phyloP scores from a whole-genome alignment of 2,329 filamentous ascomycete genomes.

The Ambrosiella cleistominuta region DNA sequence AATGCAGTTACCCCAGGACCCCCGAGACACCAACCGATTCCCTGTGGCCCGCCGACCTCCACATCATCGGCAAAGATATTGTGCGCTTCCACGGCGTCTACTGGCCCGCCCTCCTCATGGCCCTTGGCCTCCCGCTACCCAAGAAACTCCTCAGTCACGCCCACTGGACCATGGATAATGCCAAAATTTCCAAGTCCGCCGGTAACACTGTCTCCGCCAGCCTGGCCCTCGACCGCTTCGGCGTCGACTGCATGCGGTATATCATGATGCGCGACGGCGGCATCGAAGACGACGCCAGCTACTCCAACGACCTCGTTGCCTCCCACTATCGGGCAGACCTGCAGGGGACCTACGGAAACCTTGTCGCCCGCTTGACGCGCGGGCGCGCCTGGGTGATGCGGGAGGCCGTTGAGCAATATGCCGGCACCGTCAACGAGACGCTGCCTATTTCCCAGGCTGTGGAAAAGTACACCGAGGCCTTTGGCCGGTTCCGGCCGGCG shows the following conservation, averaged over 20 bases:
- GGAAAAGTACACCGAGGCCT: conserved; percentile 7
- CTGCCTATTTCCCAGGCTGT: conserved; percentile 11
- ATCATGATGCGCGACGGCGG: conserved; percentile 72
- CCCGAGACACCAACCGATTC: conserved; percentile 43
- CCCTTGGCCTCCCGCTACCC: conserved; percentile 61
- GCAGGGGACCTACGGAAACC: conserved; percentile 62
- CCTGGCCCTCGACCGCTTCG: conserved; percentile 76
- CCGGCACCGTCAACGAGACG: not conserved
- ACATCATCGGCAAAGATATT: conserved; percentile 94
- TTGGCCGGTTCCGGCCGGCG: conserved; percentile 11
- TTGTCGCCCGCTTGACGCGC: conserved; percentile 52
- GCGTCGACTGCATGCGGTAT: conserved; percentile 72
- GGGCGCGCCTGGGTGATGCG: conserved; percentile 52
- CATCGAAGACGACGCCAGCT: conserved; percentile 62
- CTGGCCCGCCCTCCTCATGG: conserved; percentile 93
- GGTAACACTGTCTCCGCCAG: conserved; percentile 94
- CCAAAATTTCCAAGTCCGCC: conserved; percentile 92
- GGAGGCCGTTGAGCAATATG: conserved; percentile 29
- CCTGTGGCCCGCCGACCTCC: conserved; percentile 81
- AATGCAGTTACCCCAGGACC: conserved; percentile 35
- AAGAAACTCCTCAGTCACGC: conserved; percentile 72
- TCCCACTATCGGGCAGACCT: conserved; percentile 64
- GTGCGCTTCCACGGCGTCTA: conserved; percentile 92
- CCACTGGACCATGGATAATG: conserved; percentile 82
- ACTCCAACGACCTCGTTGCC: conserved; percentile 62